Evolutionary conservation across 768 basidiomycete genomes (phyloP), one percentile per base, ranked within the genome.

Genomic region (Pisolithus tinctorius): DNA sequence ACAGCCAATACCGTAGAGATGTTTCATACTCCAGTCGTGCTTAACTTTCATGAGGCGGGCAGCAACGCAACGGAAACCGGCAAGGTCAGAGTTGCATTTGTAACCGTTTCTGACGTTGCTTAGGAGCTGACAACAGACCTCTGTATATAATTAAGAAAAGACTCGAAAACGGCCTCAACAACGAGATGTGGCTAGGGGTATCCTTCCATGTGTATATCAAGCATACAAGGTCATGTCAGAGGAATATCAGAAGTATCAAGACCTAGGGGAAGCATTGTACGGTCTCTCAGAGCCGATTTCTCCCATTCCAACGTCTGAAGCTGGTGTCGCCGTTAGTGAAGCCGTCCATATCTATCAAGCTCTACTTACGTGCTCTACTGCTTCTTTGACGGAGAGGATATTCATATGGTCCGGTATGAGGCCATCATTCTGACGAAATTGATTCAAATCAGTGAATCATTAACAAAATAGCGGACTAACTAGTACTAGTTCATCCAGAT

Each of bases 341-440:
- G n/a, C 38, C 0, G 13, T 48, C 25, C 31, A 29, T 26, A 6
- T 16, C 43, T 14, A 26, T 13, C 25, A 13, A 14, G 16, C 7
- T 29, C 26, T 31, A 29, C 43, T 49, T 30, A 88, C 88, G 63
- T 88, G 83, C 36, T 69, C 69, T 16, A 73, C 59, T 10, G 86
- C 85, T 39, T 86, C 82, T 4, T 62, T 46, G 10, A 69, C 70
- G 8, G 83, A 74, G 13, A 91, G 60, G 20, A 91, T 66, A 60
- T 90, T 86, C 86, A 91, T 89, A 57, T 90, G 84, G 55, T 88
- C 81, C 8, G 86, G 86, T 29, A 79, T 54, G 37, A 61, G 65
- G 20, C 79, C 76, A 25, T 76, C 69, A 47, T 81, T 80, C 80
- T 80, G 57, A 14, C 46, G 45, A 23, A 50, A 8, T 29, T 17